Evolutionary conservation across 2,329 filamentous ascomycete species (phyloP), one percentile per base, ranked within the genome.

Genomic region (Colletotrichum camelliae): DNA sequence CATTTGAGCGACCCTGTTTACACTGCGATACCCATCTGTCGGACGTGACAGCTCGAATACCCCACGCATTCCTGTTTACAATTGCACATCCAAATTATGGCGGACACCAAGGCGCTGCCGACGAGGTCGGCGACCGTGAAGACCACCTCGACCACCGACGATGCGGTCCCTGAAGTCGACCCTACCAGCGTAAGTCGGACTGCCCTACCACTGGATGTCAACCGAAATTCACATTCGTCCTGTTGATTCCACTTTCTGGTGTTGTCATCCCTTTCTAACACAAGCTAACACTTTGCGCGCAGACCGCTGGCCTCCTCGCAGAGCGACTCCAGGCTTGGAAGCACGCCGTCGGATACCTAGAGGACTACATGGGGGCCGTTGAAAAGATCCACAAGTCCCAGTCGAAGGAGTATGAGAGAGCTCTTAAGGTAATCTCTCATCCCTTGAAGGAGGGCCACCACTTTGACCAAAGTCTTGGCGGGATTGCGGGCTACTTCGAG

Each of bases 241-340:
- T 29, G 5, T 29, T 15, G 9, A n/a, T 58, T 1, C n/a, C 16
- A 3, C 27, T 13, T 10, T 1, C n/a, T 13, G 12, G 4, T 29
- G 37, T 27, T n/a, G 12, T 7, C 48, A 5, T 37, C 18, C 18
- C 24, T 24, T 24, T 27, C 52, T 64, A n/a, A 62, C 31, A 43
- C 67, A 58, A 48, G 71, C 74, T 35, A 57, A 67, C 52, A 65
- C 77, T 58, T 31, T 61, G 16, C 57, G 24, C 68, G 24, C 78
- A 95, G 93, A 94, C 94, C 27, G 92, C 93, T n/a, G 93, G 91
- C 55, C 90, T 98, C 66, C 93, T 99, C 78, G 90, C 93, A 71
- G 95, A 98, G 88, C 93, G 97, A 78, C 89, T 99, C 77, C 94
- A 95, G 81, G 97, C 97, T 62, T 99, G 96, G 96, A 98, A 98